phyloP scores from a whole-genome alignment of 148 eudicot genomes.

The Fagopyrum esculentum region DNA sequence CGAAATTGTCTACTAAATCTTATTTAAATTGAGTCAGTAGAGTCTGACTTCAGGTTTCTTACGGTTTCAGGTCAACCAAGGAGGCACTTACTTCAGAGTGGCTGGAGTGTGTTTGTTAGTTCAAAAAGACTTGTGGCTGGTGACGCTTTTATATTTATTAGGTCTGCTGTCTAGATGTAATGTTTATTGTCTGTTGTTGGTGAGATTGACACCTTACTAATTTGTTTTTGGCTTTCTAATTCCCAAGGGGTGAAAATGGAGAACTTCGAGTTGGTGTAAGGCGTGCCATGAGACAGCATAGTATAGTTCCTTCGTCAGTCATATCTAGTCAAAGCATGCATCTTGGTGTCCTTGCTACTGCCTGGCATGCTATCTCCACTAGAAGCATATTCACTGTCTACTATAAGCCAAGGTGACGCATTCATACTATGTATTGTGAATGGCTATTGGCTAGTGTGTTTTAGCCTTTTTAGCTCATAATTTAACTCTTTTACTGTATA shows the following conservation, averaged over 20 bases:
- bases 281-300: conserved; percentile 91
- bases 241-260: conserved; percentile 82
- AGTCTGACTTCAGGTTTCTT: conserved; percentile 5
- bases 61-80: conserved; percentile 80
- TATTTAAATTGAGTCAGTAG: neutral
- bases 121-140: conserved; percentile 98
- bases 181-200: neutral
- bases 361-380: conserved; percentile 87
- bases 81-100: conserved; percentile 96
- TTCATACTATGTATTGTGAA: neutral
- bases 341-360: conserved; percentile 94
- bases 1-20: too few species aligned
- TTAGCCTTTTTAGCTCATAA: neutral
- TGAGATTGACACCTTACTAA: neutral
- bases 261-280: conserved; percentile 98
- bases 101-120: conserved; percentile 99
- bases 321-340: conserved; percentile 99
- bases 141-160: conserved; percentile 94
- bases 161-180: conserved; percentile 31
- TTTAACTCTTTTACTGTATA: neutral
- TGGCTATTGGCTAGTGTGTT: neutral
- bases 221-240: neutral
- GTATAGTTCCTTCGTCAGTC: conserved; percentile 82
- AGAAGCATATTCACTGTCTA: conserved; percentile 84
- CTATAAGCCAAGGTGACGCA: conserved; percentile 86